phyloP scores from a whole-genome alignment of 2,329 filamentous ascomycete species.

The Alternaria conjuncta region DNA sequence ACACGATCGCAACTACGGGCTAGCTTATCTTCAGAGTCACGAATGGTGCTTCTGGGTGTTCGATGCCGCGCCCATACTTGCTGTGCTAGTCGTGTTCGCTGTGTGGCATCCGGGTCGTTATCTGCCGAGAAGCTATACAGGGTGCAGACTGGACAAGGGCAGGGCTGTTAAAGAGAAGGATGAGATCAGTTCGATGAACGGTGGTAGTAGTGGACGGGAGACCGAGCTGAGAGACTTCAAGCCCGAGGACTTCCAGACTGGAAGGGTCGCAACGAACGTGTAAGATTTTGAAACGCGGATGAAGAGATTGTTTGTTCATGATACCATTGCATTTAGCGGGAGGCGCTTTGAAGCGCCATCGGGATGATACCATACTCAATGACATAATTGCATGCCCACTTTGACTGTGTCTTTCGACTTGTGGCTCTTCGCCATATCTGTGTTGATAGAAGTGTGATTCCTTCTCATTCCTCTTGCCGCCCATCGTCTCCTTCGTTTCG shows the following conservation, averaged over 20 bases:
- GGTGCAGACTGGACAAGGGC: constrained; percentile 35
- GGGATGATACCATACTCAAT: constrained; percentile 16
- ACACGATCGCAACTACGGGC: constrained; percentile 52
- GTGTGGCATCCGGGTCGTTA: constrained; percentile 56
- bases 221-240: constrained; percentile 26
- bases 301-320: constrained; percentile 1
- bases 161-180: constrained; percentile 43
- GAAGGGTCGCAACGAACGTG: constrained; percentile 2
- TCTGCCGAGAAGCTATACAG: constrained; percentile 41
- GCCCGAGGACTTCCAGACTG: constrained; percentile 32
- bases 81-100: constrained; percentile 58
- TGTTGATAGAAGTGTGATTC: not conserved
- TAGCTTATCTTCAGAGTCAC: constrained; percentile 58
- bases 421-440: not conserved
- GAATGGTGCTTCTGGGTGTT: constrained; percentile 63
- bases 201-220: constrained; percentile 6
- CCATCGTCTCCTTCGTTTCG: not conserved
- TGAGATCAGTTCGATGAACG: constrained; percentile 30
- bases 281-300: not conserved
- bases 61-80: constrained; percentile 57
- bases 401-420: not conserved
- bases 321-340: constrained; percentile 26
- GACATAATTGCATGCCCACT: not conserved
- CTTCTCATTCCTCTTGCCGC: not conserved
- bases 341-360: constrained; percentile 12